Percentiles rank a stretch among this genome's conserved stretches.
Conservation (phyloP, 805 yeast genomes). For the Kluyveromyces starmeri region DNA sequence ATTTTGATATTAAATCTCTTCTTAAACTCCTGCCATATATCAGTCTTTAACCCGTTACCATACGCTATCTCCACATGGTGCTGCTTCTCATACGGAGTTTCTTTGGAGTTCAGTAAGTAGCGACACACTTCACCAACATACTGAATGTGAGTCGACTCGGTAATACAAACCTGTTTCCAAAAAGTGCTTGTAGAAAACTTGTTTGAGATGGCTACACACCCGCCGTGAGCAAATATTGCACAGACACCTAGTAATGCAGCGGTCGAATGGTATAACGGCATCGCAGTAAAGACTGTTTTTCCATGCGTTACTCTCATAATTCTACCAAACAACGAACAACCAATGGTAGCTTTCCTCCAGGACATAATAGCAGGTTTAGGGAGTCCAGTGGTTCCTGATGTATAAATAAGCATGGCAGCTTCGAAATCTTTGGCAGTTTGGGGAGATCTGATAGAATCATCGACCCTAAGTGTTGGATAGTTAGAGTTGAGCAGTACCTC, state of each 20-base stretch:
- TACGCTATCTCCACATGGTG: constrained; percentile 64
- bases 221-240: constrained; percentile 60
- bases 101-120: constrained; percentile 59
- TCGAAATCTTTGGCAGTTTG: constrained; percentile 43
- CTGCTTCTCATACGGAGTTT: constrained; percentile 52
- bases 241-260: constrained; percentile 82
- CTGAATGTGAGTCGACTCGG: constrained; percentile 72
- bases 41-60: constrained; percentile 87
- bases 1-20: constrained; percentile 62
- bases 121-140: constrained; percentile 95
- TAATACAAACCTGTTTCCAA: constrained; percentile 78
- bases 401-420: constrained; percentile 68
- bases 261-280: constrained; percentile 94
- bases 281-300: constrained; percentile 71
- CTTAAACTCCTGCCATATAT: constrained; percentile 80
- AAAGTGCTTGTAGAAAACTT: constrained; percentile 77
- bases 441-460: constrained; percentile 49
- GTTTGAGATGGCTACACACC: constrained; percentile 65
- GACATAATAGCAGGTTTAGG: constrained; percentile 92
- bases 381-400: constrained; percentile 91
- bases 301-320: constrained; percentile 49
- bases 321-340: constrained; percentile 58
- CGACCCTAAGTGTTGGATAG: constrained; percentile 45
- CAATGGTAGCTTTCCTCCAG: constrained; percentile 77
- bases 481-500: constrained; percentile 33